These are phyloP conservation scores for Colletotrichum ledebouriae DNA, from an alignment of 2,329 filamentous ascomycete species.

Conservation along the genomic window DNA sequence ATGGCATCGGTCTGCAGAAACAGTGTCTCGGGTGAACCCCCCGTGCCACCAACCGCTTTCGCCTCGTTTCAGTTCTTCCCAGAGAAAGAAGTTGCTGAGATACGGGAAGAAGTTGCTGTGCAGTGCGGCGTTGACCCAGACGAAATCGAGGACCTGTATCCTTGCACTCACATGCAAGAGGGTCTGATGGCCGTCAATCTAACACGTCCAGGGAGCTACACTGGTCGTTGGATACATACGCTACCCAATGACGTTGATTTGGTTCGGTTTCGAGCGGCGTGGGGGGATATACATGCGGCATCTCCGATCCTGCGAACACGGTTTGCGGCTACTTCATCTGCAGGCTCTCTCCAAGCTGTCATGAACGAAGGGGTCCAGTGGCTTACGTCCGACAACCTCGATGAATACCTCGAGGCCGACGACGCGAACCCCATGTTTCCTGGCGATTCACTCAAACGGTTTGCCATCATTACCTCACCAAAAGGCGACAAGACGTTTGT, in stretches of 20 bases:
- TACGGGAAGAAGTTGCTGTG: conserved; percentile 13
- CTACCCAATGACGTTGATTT: conserved; percentile 36
- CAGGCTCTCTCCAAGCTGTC: conserved; percentile 65
- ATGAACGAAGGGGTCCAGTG: conserved; percentile 8
- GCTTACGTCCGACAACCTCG: conserved; percentile 24
- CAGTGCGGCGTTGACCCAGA: conserved; percentile 23
- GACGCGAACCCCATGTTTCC: conserved; percentile 42
- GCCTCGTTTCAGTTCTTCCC: conserved; percentile 11
- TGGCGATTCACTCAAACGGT: conserved; percentile 44
- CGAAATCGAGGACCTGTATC: conserved; percentile 43
- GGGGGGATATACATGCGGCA: conserved; percentile 41
- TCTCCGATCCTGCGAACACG: conserved; percentile 45
- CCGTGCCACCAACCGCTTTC: neutral
- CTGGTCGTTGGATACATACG: conserved; percentile 38
- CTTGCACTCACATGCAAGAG: conserved; percentile 45
- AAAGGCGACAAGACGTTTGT: conserved; percentile 35
- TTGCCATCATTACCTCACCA: conserved; percentile 37
- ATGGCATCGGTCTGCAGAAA: conserved; percentile 33
- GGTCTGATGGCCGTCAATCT: conserved; percentile 45
- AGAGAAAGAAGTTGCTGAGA: neutral
- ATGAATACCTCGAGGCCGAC: conserved; percentile 26
- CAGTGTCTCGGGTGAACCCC: neutral
- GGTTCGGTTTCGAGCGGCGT: conserved; percentile 40
- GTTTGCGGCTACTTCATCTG: conserved; percentile 38
- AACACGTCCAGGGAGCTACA: conserved; percentile 45